A percentile compares a stretch with the other conserved stretches of the same genome.
Conservation (phyloP, 2,329 filamentous ascomycete genomes). For the Tolypocladium amazonense region DNA sequence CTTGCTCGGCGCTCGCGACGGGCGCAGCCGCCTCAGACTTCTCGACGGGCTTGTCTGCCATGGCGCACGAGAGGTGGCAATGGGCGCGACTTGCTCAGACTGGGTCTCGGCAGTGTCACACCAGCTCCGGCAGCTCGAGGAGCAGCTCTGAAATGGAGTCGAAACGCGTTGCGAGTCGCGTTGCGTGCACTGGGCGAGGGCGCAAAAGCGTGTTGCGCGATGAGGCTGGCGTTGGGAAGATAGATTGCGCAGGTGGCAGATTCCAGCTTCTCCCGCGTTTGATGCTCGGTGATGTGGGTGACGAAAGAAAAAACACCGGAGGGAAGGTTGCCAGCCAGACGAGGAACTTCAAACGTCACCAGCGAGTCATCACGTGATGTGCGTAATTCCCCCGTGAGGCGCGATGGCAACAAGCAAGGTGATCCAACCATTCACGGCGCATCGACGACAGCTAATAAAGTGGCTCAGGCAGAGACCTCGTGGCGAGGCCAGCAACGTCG, state of each 20-base stretch:
- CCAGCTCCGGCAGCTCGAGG: conserved; percentile 5
- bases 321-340: conserved; percentile 19
- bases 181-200: conserved; percentile 4
- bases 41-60: conserved; percentile 27
- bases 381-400: background rate
- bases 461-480: background rate
- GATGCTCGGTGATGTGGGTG: conserved; percentile 21
- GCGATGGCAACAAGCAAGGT: background rate
- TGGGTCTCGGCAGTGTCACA: background rate
- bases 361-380: conserved; percentile 20
- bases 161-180: conserved; percentile 18
- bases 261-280: conserved; percentile 19
- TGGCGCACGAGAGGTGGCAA: conserved; percentile 14
- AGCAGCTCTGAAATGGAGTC: background rate
- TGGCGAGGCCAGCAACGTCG: background rate
- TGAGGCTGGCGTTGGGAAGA: conserved; percentile 15
- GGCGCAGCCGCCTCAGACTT: conserved; percentile 24
- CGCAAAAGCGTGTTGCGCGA: conserved; percentile 15
- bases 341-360: conserved; percentile 25
- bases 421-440: background rate
- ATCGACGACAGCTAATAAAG: background rate
- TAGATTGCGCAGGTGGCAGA: conserved; percentile 21
- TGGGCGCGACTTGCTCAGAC: conserved; percentile 6
- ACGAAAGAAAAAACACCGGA: conserved; percentile 23
- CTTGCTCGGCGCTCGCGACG: conserved; percentile 18